These are phyloP conservation scores for Phaeophleospora eucalypticola DNA, from an alignment of 2,329 filamentous ascomycete genomes.

Conservation along the genomic window DNA sequence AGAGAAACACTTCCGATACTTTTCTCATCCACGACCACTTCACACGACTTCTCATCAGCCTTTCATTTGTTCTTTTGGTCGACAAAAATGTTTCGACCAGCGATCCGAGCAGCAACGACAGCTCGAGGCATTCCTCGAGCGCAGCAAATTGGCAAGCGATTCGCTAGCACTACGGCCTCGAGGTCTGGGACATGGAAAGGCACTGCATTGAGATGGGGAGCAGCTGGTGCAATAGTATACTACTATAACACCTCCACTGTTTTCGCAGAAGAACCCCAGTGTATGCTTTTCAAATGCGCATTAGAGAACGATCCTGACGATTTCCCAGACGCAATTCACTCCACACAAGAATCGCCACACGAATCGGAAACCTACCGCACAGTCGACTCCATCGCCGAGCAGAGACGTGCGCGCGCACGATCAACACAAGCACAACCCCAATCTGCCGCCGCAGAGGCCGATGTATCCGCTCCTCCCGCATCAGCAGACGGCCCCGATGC, in stretches of 20 bases:
- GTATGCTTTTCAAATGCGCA: too few relatives aligned
- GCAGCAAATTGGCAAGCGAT: slow-evolving; percentile 39
- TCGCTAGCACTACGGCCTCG: slow-evolving; percentile 56
- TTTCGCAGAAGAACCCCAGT: slow-evolving; percentile 76
- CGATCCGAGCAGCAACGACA: slow-evolving; percentile 41
- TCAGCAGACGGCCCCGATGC: slow-evolving; percentile 44
- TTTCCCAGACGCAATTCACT: slow-evolving; percentile 27
- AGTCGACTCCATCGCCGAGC: slow-evolving; percentile 42
- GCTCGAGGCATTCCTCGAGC: slow-evolving; percentile 32
- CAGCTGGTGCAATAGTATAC: slow-evolving; percentile 75
- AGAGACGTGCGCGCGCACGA: slow-evolving; percentile 35
- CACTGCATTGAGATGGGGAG: slow-evolving; percentile 65
- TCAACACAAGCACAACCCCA: slow-evolving; percentile 15
- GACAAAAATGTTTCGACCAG: slow-evolving; percentile 50
- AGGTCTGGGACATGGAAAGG: slow-evolving; percentile 78
- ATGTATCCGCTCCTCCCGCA: slow-evolving; percentile 9
- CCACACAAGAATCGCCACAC: slow-evolving; percentile 38
- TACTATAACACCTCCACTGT: slow-evolving; percentile 88
- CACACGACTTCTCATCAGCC: not conserved
- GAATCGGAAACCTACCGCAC: slow-evolving; percentile 42
- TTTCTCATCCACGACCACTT: too few relatives aligned
- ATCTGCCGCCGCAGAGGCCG: slow-evolving; percentile 8
- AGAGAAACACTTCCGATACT: too few relatives aligned
- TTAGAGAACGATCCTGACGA: slow-evolving; percentile 14
- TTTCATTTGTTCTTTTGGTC: slow-evolving; percentile 9